A percentile compares a stretch with the other conserved stretches of the same genome.
These are phyloP conservation scores for Choiromyces venosus DNA, from an alignment of 495 filamentous ascomycete species.

Conservation along the genomic window DNA sequence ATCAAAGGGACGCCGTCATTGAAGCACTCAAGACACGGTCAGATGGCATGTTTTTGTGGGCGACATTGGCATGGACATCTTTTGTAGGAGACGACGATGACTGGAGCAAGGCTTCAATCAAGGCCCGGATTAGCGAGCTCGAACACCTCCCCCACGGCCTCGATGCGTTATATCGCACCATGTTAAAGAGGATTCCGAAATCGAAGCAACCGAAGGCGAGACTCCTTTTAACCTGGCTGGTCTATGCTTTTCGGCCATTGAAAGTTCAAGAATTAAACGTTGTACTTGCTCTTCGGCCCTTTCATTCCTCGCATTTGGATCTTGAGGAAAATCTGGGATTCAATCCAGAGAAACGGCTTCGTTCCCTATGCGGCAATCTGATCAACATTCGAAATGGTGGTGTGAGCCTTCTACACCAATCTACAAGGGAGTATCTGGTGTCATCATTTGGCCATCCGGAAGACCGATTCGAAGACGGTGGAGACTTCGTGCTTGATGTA, in stretches of 20 bases:
- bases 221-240: slow-evolving; percentile 7
- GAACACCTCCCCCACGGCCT: slow-evolving; percentile 7
- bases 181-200: slow-evolving; percentile 1
- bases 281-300: slow-evolving; percentile 5
- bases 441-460: background rate
- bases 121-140: background rate
- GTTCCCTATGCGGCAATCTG: background rate
- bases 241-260: slow-evolving; percentile 12
- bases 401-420: slow-evolving; percentile 1
- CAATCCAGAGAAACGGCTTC: background rate
- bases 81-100: background rate
- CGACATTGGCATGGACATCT: slow-evolving; percentile 2
- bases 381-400: background rate
- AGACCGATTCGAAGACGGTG: background rate
- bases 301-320: background rate
- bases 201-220: background rate
- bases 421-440: background rate
- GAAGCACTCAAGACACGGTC: slow-evolving; percentile 3
- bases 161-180: slow-evolving; percentile 7
- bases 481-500: background rate
- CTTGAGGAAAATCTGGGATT: background rate
- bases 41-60: slow-evolving; percentile 14
- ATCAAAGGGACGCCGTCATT: background rate
- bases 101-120: background rate
- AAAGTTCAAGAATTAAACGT: slow-evolving; percentile 4